A percentile compares a stretch with the other conserved stretches of the same genome.
These are phyloP conservation scores for Candolleomyces eurysporus DNA, from an alignment of 768 basidiomycete species.

Conservation along the genomic window DNA sequence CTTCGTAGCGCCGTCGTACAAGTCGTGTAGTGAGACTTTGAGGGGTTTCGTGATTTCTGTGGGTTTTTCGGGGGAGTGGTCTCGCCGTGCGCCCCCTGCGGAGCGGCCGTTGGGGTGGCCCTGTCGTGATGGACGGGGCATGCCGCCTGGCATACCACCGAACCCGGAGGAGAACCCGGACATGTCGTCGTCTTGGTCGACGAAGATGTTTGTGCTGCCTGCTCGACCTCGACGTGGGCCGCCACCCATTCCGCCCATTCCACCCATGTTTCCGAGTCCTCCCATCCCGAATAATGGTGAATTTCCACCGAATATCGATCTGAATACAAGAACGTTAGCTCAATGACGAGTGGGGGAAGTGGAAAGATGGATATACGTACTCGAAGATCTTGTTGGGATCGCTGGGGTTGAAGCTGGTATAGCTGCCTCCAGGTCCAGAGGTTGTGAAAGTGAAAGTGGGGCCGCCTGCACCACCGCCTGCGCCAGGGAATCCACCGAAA, in stretches of 20 bases:
- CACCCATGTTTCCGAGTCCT: conserved; percentile 9
- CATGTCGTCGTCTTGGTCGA: conserved; percentile 47
- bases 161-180: conserved; percentile 30
- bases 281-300: not conserved
- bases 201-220: conserved; percentile 25
- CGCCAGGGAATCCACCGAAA: conserved; percentile 38
- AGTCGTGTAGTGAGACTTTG: conserved; percentile 81
- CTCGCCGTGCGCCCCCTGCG: conserved; percentile 4
- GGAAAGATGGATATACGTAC: conserved; percentile 41
- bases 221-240: conserved; percentile 36
- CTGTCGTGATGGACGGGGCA: conserved; percentile 35
- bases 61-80: conserved; percentile 29
- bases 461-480: conserved; percentile 44
- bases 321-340: conserved; percentile 37
- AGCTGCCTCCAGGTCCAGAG: conserved; percentile 42
- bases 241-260: conserved; percentile 37
- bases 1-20: conserved; percentile 83
- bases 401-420: conserved; percentile 64
- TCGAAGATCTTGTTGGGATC: conserved; percentile 91
- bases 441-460: conserved; percentile 58
- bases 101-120: not conserved
- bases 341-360: no score
- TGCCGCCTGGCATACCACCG: conserved; percentile 55
- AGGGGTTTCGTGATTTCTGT: conserved; percentile 78
- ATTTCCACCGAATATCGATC: conserved; percentile 37